Base-by-base conservation (phyloP, 768 basidiomycete genomes). In the Mycena haematopus region DNA sequence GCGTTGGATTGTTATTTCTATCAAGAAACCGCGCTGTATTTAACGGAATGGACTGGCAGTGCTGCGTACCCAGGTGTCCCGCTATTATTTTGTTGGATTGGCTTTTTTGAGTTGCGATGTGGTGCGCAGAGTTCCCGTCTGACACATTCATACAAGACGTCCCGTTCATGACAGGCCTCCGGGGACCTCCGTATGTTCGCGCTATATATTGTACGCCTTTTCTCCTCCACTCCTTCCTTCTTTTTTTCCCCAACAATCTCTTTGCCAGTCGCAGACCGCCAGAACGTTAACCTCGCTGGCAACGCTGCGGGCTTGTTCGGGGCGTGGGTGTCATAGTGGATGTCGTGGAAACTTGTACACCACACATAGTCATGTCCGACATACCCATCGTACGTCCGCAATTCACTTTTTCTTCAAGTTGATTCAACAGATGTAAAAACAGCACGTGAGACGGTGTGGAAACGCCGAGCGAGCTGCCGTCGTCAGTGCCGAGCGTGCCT, bases 61-160 rank as follows among this genome's bases (percentile, higher is more conserved):
- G 78, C 83, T 19, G 68, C 78, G 27, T 78, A 71, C 35, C 60
- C 62, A 33, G 29, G 56, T 9, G 11, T 14, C 46, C 7, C 8
- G 6, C n/a, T 2, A 19, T n/a, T 44, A 29, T 15, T 19, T 17
- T 9, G 15, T 14, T 50, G 19, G 17, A 3, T 31, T n/a, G 17
- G 27, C 19, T 33, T n/a, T n/a, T 17, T 15, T n/a, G 6, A 19
- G 9, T 24, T 46, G 13, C n/a, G n/a, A 9, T 44, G 44, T 7
- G 62, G 62, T 86, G 86, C 69, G 73, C 81, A n/a, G 73, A 82
- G 69, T 85, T 80, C 74, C 86, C 84, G 6, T 84, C 81, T 0
- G 86, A 84, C 65, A 80, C 78, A 6, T 75, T 76, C 52, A 87
- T 88, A 66, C 80, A 84, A 60, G 85, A 88, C 67, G 75, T 88